Base-by-base conservation (phyloP, 371 early-diverging fungal genomes). In the Mortierella sp. region DNA sequence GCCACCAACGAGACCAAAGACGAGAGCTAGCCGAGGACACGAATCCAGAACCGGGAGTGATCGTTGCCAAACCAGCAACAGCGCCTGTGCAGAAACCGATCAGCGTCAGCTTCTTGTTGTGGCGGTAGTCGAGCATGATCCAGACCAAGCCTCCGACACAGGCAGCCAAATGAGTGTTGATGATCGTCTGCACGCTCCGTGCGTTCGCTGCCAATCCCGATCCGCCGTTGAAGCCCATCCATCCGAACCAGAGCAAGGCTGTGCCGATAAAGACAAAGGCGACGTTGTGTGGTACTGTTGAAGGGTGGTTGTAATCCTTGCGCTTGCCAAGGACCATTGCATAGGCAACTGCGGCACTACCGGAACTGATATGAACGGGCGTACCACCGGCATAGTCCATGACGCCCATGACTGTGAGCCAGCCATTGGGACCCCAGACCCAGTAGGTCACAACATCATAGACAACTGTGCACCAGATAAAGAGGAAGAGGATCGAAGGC, bases 11-110 rank as follows among this genome's bases (percentile, higher is more conserved):
- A 91, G 81, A 12, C 97, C 97, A 75, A 95, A 92, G 15, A 93
- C 87, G 19, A 95, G 95, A 87, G 52, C 94, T 88, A 71, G 89
- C 90, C 23, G 94, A 92, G 7, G 91, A 89, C n/a, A 97, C 95
- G 71, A 85, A 97, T 7, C 98, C 98, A 9, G 95, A 87, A 7
- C 88, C 96, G 21, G 98, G 98, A 0, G 98, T 97, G 68, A 97
- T 95, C 6, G 93, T 91, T 1, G 96, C 97, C 25, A 97, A 82
- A 9, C 96, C 98, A 18, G 96, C 91, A 26, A 98, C 92, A 14
- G 91, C 95, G 37, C 96, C 96, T 7, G 92, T 90, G 84, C 95
- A 95, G 69, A 93, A 89, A 23, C 94, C 95, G 25, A 96, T 87
- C 60, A 90, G 88, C 6, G 94, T 91, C 70, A 91, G 83, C 82